Conservation (phyloP, 192 early-diverging fungal genomes). For the Martensiomyces pterosporus region DNA sequence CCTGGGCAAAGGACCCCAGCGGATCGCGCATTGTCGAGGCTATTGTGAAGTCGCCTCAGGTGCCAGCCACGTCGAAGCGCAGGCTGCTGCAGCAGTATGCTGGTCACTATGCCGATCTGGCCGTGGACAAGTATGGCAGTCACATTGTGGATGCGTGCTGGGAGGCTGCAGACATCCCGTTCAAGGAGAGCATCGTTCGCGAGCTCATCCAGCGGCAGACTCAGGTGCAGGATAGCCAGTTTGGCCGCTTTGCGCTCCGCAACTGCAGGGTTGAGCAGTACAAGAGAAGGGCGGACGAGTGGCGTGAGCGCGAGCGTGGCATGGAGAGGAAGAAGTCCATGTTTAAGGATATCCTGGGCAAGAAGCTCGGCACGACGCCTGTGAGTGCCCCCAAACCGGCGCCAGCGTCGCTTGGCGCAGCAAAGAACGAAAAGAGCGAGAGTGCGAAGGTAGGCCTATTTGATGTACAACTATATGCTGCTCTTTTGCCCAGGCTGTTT, state of each 20-base stretch:
- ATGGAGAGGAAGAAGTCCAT: constrained; percentile 69
- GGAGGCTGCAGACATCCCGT: constrained; percentile 62
- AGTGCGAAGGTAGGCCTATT: too few relatives aligned
- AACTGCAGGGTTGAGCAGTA: constrained; percentile 77
- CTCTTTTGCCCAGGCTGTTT: too few relatives aligned
- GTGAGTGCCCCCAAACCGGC: too few relatives aligned
- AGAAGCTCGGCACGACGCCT: too few relatives aligned
- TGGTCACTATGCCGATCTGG: constrained; percentile 57
- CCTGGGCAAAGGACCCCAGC: constrained; percentile 61
- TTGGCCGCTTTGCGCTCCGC: constrained; percentile 70
- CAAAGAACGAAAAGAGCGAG: too few relatives aligned
- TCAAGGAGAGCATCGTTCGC: constrained; percentile 63
- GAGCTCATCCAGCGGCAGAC: constrained; percentile 60
- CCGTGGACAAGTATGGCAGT: constrained; percentile 70
- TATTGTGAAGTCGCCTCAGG: constrained; percentile 54
- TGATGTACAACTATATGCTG: too few relatives aligned
- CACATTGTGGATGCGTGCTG: constrained; percentile 79
- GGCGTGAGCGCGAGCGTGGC: constrained; percentile 70
- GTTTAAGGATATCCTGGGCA: constrained; percentile 75
- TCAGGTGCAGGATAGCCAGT: constrained; percentile 56
- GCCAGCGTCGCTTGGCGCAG: too few relatives aligned
- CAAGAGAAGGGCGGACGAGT: constrained; percentile 70
- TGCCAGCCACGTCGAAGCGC: constrained; percentile 62
- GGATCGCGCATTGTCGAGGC: constrained; percentile 74
- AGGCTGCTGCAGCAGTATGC: constrained; percentile 56